Evolutionary conservation across 371 early-diverging fungal species (phyloP).

Genomic region (Mucor velutinosus): DNA sequence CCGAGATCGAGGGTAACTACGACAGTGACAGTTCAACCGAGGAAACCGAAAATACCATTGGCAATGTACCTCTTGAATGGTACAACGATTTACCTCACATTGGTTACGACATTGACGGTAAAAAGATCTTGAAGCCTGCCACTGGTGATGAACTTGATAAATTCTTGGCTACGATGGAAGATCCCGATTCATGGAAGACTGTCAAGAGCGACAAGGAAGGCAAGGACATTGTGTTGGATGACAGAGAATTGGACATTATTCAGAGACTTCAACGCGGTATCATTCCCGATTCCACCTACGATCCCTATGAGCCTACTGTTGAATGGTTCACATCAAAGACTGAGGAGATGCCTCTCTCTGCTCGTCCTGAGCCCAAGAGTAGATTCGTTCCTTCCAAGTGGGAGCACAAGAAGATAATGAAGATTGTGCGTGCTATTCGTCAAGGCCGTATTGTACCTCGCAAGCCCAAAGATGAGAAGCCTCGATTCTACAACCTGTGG

Average conservation of each 20-base stretch:
- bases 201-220: constrained; percentile 82
- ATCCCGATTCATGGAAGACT: constrained; percentile 90
- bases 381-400: constrained; percentile 94
- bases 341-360: constrained; percentile 76
- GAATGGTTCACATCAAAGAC: constrained; percentile 93
- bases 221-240: constrained; percentile 79
- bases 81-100: constrained; percentile 96
- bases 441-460: constrained; percentile 80
- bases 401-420: constrained; percentile 92
- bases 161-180: constrained; percentile 90
- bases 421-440: constrained; percentile 94
- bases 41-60: constrained; percentile 84
- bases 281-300: constrained; percentile 81
- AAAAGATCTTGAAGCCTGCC: constrained; percentile 86
- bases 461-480: constrained; percentile 64
- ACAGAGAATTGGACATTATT: constrained; percentile 91
- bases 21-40: constrained; percentile 91
- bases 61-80: constrained; percentile 96
- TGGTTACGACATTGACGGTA: constrained; percentile 94
- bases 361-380: constrained; percentile 92
- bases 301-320: constrained; percentile 91
- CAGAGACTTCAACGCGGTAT: constrained; percentile 79
- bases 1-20: constrained; percentile 90
- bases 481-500: constrained; percentile 89
- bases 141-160: constrained; percentile 89